Evolutionary conservation across 768 basidiomycete genomes (phyloP).

Genomic region (Trametes cubensis): DNA sequence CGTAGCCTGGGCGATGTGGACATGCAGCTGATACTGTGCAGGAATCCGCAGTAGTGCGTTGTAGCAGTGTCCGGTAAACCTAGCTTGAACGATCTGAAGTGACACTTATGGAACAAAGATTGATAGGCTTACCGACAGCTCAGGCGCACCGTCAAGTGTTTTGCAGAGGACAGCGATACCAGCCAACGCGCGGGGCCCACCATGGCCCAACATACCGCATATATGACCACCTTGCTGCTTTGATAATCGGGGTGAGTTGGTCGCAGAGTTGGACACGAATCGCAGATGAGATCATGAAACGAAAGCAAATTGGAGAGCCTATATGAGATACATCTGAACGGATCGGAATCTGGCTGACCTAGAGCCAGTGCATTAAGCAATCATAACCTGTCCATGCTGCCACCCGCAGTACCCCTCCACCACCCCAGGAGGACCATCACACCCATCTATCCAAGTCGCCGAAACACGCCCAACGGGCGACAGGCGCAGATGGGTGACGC

Average conservation of each 20-base stretch:
- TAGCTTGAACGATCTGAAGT: no score
- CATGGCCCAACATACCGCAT: no score
- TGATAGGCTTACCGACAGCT: no score
- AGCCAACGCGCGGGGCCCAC: not conserved
- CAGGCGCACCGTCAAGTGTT: no score
- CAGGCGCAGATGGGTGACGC: not conserved
- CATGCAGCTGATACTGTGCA: no score
- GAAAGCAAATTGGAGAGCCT: constrained; percentile 6
- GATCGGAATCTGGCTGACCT: constrained; percentile 15
- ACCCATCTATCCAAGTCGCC: not conserved
- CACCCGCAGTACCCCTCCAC: not conserved
- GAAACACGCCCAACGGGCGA: not conserved
- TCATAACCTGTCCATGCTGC: not conserved
- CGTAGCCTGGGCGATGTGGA: no score
- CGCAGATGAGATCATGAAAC: not conserved
- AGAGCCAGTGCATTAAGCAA: not conserved
- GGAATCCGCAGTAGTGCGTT: no score
- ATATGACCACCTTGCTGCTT: no score
- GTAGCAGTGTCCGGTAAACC: no score
- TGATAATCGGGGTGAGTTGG: not conserved
- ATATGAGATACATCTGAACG: constrained; percentile 10
- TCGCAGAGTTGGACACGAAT: not conserved
- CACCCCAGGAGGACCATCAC: constrained; percentile 9
- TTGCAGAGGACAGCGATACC: no score
- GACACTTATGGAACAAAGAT: no score